These are phyloP conservation scores for Zygosaccharomyces rouxii DNA, from an alignment of 805 yeast species.

Conservation along the genomic window DNA sequence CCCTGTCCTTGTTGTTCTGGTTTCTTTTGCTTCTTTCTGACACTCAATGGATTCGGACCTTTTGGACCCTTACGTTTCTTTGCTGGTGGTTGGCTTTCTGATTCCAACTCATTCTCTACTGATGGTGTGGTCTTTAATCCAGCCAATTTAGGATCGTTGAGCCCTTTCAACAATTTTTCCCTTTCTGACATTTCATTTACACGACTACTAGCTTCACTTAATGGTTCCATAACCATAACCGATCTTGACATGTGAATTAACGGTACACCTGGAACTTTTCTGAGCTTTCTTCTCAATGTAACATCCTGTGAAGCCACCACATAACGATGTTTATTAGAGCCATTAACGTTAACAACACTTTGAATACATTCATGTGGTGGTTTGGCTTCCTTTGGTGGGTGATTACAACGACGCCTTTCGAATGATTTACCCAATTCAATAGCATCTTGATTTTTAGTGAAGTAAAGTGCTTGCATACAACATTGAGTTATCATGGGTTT, in stretches of 20 bases:
- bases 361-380: slow-evolving; percentile 72
- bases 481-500: slow-evolving; percentile 95
- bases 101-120: slow-evolving; percentile 10
- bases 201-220: slow-evolving; percentile 62
- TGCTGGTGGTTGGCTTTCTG: slow-evolving; percentile 7
- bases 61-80: slow-evolving; percentile 64
- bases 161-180: slow-evolving; percentile 68
- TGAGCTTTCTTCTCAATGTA: slow-evolving; percentile 59
- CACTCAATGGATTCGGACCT: slow-evolving; percentile 86
- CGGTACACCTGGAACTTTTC: slow-evolving; percentile 87
- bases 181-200: slow-evolving; percentile 52
- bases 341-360: slow-evolving; percentile 63
- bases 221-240: slow-evolving; percentile 94
- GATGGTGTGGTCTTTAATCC: slow-evolving; percentile 38
- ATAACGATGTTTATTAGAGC: slow-evolving; percentile 84
- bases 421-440: slow-evolving; percentile 74
- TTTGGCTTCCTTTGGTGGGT: slow-evolving; percentile 57
- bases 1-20: neutral
- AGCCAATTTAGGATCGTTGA: slow-evolving; percentile 58
- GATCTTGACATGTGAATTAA: slow-evolving; percentile 80
- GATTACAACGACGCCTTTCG: slow-evolving; percentile 93
- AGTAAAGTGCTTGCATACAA: slow-evolving; percentile 81
- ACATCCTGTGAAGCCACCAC: slow-evolving; percentile 81
- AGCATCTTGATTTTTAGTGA: slow-evolving; percentile 65
- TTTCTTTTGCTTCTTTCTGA: slow-evolving; percentile 61